Evolutionary conservation across 768 basidiomycete species (phyloP), one percentile per base, ranked within the genome.

Genomic region (Peribolospora baueri): DNA sequence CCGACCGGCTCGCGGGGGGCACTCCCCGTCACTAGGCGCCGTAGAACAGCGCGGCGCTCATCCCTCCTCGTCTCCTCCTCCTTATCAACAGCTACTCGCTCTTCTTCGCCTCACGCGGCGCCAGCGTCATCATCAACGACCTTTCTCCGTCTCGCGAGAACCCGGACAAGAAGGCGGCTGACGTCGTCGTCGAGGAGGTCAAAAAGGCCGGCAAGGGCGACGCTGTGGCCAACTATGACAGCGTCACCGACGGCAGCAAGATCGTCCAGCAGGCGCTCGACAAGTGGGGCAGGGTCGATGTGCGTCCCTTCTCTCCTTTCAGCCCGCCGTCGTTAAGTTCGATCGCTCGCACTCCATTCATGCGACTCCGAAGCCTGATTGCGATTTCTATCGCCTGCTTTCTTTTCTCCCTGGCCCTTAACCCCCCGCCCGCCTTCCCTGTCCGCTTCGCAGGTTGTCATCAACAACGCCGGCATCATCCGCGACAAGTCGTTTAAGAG

Each of bases 41-140:
- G 25, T 25, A 25, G 25, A 25, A 25, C 25, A 25, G 25, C 25
- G 25, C 25, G 25, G 25, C 25, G 25, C 8, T 51, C 39, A 25
- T 7, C 41, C 46, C 42, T 56, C 38, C 51, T 40, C 46, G 38
- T 46, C 25, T 25, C 25, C 25, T 25, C 25, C 25, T 25, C 11
- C 13, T 36, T 43, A 48, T 8, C 53, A 48, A 1, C 64, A 87
- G 90, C 6, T 91, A 97, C 69, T 83, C 88, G 1, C 71, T 84
- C 51, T 73, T 90, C 59, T 95, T 86, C 66, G 90, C 87, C n/a
- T 77, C 83, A 7, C 75, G 86, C 52, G 91, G 90, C 5, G 90
- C 91, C 7, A 85, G 51, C 60, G 77, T 97, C 53, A 84, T 97
- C 57, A 84, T 97, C 47, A 97, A 95, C 64, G 93, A 97, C 66